These are phyloP conservation scores for Mycena leptocephala DNA, from an alignment of 768 basidiomycete species.

Conservation along the genomic window DNA sequence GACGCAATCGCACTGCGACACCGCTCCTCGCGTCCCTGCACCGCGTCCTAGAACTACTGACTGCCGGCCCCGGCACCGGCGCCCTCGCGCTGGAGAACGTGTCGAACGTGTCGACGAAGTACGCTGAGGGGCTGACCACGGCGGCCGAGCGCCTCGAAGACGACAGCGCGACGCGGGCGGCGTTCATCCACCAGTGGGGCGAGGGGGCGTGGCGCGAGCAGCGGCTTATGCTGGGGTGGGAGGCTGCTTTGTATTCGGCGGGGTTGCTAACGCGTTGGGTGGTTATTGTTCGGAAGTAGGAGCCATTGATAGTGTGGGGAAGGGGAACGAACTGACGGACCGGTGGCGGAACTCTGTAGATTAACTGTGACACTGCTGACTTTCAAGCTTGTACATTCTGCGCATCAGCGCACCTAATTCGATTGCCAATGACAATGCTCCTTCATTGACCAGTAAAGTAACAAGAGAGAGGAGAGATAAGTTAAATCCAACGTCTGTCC, in stretches of 20 bases:
- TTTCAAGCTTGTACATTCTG: not conserved
- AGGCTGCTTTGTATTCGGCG: slow-evolving; percentile 64
- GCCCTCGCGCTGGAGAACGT: slow-evolving; percentile 52
- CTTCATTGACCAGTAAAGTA: not conserved
- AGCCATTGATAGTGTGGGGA: too few relatives aligned
- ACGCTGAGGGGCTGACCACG: slow-evolving; percentile 43
- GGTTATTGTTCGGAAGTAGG: slow-evolving; percentile 49
- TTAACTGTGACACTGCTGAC: not conserved
- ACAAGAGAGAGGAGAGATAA: not conserved
- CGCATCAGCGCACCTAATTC: not conserved
- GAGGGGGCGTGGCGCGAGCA: slow-evolving; percentile 62
- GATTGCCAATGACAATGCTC: not conserved
- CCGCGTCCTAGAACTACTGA: slow-evolving; percentile 55
- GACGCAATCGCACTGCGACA: slow-evolving; percentile 48
- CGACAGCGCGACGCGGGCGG: slow-evolving; percentile 44
- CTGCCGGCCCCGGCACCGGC: slow-evolving; percentile 41
- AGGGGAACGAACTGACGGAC: not conserved
- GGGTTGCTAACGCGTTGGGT: slow-evolving; percentile 67
- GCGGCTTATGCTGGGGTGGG: slow-evolving; percentile 65
- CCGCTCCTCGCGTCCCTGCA: slow-evolving; percentile 57
- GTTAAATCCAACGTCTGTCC: not conserved
- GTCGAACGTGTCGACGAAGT: slow-evolving; percentile 57
- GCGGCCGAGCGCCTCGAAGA: slow-evolving; percentile 46
- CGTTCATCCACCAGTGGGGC: slow-evolving; percentile 50
- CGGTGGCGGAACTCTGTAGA: not conserved